These are phyloP conservation scores for Nicotiana attenuata DNA, from an alignment of 257 asterid species.

Conservation along the genomic window DNA sequence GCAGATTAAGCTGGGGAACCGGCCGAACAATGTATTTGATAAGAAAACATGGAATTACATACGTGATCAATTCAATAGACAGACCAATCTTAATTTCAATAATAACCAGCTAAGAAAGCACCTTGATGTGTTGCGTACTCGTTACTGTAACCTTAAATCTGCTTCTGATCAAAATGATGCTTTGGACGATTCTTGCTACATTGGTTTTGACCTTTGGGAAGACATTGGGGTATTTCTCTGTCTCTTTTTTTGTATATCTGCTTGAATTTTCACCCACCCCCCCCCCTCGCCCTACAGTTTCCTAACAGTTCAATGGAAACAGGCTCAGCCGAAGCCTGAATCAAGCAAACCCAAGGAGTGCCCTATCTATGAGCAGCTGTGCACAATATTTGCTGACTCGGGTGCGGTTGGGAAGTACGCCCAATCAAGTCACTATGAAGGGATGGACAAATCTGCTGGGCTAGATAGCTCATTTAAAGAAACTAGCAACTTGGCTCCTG, in stretches of 20 bases:
- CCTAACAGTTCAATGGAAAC: constrained; percentile 10
- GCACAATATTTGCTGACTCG: constrained; percentile 79
- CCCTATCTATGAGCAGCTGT: constrained; percentile 70
- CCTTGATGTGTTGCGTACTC: constrained; percentile 83
- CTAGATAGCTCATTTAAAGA: constrained; percentile 34
- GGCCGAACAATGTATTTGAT: constrained; percentile 80
- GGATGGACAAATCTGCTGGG: constrained; percentile 39
- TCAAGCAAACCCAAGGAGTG: constrained; percentile 74
- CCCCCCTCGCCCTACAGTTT: neutral
- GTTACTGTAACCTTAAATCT: constrained; percentile 66
- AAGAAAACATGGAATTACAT: constrained; percentile 92
- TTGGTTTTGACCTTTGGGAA: constrained; percentile 93
- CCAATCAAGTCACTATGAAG: constrained; percentile 91
- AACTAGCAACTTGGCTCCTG: constrained; percentile 35
- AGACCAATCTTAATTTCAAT: constrained; percentile 69
- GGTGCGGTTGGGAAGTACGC: constrained; percentile 89
- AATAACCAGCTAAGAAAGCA: constrained; percentile 92
- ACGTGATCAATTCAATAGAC: constrained; percentile 68
- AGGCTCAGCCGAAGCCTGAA: constrained; percentile 79
- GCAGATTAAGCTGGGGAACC: constrained; percentile 72
- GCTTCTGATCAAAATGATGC: constrained; percentile 47
- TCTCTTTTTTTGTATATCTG: constrained; percentile 11
- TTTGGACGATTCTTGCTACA: constrained; percentile 60
- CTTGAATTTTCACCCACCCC: neutral
- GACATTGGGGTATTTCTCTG: constrained; percentile 57